Percentiles rank a stretch among this genome's conserved stretches.
Evolutionary conservation across 208 protist genomes (phyloP).

Genomic region (Crithidia mellificae): DNA sequence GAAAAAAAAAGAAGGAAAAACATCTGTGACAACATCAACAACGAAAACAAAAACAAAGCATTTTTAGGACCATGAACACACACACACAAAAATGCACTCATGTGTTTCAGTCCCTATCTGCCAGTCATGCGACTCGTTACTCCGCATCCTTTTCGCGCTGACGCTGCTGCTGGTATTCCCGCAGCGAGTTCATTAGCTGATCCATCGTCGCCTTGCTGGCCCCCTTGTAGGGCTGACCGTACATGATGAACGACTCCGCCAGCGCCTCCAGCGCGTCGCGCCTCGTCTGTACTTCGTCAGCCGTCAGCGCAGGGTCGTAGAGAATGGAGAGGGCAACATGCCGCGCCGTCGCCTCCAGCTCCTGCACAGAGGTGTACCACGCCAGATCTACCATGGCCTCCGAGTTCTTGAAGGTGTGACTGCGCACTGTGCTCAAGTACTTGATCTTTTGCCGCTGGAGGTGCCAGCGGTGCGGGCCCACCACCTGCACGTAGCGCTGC

Average conservation of each 20-base stretch:
- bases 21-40: no score
- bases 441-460: slow-evolving; percentile 39
- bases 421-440: slow-evolving; percentile 51
- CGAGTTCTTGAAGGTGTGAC: slow-evolving; percentile 74
- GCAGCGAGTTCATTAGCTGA: slow-evolving; percentile 75
- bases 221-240: slow-evolving; percentile 77
- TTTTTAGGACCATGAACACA: no score
- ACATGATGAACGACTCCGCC: slow-evolving; percentile 56
- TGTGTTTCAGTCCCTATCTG: no score
- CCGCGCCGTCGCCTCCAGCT: slow-evolving; percentile 74
- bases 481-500: slow-evolving; percentile 26
- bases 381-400: slow-evolving; percentile 78
- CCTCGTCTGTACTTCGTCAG: slow-evolving; percentile 37
- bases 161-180: slow-evolving; percentile 70
- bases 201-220: slow-evolving; percentile 80
- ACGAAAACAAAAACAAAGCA: no score
- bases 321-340: slow-evolving; percentile 54
- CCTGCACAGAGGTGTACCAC: slow-evolving; percentile 73
- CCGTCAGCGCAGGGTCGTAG: slow-evolving; percentile 46
- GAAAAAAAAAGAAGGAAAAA: no score
- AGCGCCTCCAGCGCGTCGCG: slow-evolving; percentile 61
- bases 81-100: no score
- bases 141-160: slow-evolving; percentile 47
- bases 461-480: slow-evolving; percentile 50
- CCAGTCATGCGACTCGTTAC: no score